Evolutionary conservation across 805 yeast genomes (phyloP), one percentile per base, ranked within the genome.

Genomic region (Cyberlindnera japonica): DNA sequence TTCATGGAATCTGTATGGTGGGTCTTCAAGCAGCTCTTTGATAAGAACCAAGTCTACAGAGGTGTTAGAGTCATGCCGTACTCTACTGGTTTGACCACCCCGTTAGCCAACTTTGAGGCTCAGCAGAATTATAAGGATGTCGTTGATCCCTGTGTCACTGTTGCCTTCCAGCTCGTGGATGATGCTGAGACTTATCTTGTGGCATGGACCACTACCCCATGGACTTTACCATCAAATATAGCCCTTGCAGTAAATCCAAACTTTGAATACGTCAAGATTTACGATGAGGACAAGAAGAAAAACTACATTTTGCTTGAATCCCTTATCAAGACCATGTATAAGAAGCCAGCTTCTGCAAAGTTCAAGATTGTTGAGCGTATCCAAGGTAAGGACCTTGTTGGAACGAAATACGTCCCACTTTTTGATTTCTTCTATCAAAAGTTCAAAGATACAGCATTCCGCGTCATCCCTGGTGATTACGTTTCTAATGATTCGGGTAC

Each of bases 1-100:
- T 93, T 88, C 56, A 93, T 93, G 99, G 99, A 93, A 71, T 86
- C 96, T 33, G 93, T 82, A 35, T 93, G 99, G 99, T 93, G 99
- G 99, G 96, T 88, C 23, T 93, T 93, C 76, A 81, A 84, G 70
- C 80, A 88, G 67, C 72, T 93, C 54, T 88, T 71, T 63, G 81
- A 84, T 43, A 93, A 90, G 66, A 83, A 80, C 38, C 78, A 86
- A 42, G 98, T 93, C 33, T 93, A 93, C 72, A 79, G 95, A 66
- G 99, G 99, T 44, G 81, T 78, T 64, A 80, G 95, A 64, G 99
- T 93, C 40, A 93, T 93, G 99, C 99, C 99, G 33, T 93, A 93
- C 67, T 91, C 98, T 20, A 91, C 98, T 29, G 99, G 95, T 42
- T 82, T 86, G 50, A 91, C 97, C 28, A 93, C 99, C 38, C 96